A percentile compares a stretch with the other conserved stretches of the same genome.
These are phyloP conservation scores for Fusarium staphyleae DNA, from an alignment of 2,329 filamentous ascomycete genomes.

Conservation along the genomic window DNA sequence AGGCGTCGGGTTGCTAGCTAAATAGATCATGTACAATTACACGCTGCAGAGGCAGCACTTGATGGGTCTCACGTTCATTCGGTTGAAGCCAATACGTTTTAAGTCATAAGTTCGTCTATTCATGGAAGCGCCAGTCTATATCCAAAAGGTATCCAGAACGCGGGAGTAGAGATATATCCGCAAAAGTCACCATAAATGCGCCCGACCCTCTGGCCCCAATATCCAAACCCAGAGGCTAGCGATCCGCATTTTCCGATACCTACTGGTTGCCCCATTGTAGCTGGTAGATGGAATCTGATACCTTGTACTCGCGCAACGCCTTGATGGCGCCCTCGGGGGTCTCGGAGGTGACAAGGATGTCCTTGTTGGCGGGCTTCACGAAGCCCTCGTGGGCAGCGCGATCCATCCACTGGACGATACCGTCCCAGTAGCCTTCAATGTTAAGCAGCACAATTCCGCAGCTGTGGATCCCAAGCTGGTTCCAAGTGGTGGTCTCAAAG, in stretches of 20 bases:
- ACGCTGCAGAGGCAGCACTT: conserved; percentile 42
- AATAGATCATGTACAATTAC: conserved; percentile 50
- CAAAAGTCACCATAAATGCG: conserved; percentile 29
- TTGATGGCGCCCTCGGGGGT: conserved; percentile 75
- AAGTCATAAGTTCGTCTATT: conserved; percentile 38
- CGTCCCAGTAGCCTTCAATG: conserved; percentile 91
- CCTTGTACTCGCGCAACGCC: conserved; percentile 75
- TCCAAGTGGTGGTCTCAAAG: conserved; percentile 92
- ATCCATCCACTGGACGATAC: conserved; percentile 81
- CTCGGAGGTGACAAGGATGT: conserved; percentile 80
- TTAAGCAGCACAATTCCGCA: conserved; percentile 83
- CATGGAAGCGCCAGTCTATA: conserved; percentile 28
- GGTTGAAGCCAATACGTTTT: conserved; percentile 13
- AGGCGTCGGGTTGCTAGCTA: conserved; percentile 35
- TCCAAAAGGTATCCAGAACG: conserved; percentile 20
- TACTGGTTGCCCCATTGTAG: conserved; percentile 80
- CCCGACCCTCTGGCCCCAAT: conserved; percentile 14
- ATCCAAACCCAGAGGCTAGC: conserved; percentile 14
- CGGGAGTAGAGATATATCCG: conserved; percentile 13
- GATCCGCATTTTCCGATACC: conserved; percentile 16
- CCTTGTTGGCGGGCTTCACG: conserved; percentile 71
- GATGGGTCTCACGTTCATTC: conserved; percentile 35
- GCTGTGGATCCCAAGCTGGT: conserved; percentile 91
- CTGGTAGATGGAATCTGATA: conserved; percentile 77
- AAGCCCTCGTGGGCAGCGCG: conserved; percentile 80